These are phyloP conservation scores for Mycena maculata DNA, from an alignment of 768 basidiomycete genomes.

Conservation along the genomic window DNA sequence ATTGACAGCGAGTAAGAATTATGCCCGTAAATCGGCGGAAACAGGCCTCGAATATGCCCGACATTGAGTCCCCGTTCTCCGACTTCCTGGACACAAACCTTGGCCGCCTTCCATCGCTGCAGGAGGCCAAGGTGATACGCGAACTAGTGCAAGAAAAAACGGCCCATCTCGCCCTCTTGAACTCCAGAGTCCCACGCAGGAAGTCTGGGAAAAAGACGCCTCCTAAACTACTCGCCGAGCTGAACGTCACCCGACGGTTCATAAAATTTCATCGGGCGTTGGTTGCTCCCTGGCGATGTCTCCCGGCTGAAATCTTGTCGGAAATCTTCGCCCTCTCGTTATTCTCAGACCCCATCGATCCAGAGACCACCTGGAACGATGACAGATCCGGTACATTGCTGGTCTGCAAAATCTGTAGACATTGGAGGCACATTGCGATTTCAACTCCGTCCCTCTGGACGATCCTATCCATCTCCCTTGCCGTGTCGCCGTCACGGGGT, in stretches of 20 bases:
- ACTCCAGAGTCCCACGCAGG: neutral
- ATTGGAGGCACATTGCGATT: neutral
- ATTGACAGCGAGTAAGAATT: neutral
- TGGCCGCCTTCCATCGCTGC: neutral
- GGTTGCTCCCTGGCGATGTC: neutral
- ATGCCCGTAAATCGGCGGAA: neutral
- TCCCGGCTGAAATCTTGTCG: neutral
- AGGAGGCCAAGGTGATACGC: neutral
- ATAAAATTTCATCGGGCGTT: neutral
- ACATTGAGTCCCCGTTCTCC: neutral
- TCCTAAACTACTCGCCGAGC: neutral
- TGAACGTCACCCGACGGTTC: neutral
- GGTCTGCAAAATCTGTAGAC: neutral
- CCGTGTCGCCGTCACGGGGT: neutral
- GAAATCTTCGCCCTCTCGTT: neutral
- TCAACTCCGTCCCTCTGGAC: constrained; percentile 4
- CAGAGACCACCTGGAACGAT: neutral
- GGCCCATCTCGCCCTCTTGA: neutral
- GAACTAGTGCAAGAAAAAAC: neutral
- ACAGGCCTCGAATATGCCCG: neutral
- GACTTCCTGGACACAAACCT: neutral
- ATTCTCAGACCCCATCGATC: neutral
- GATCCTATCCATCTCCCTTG: neutral
- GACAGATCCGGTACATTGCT: neutral
- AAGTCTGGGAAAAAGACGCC: neutral